phyloP scores from a whole-genome alignment of 768 basidiomycete genomes.

The Naematelia aurantialba region DNA sequence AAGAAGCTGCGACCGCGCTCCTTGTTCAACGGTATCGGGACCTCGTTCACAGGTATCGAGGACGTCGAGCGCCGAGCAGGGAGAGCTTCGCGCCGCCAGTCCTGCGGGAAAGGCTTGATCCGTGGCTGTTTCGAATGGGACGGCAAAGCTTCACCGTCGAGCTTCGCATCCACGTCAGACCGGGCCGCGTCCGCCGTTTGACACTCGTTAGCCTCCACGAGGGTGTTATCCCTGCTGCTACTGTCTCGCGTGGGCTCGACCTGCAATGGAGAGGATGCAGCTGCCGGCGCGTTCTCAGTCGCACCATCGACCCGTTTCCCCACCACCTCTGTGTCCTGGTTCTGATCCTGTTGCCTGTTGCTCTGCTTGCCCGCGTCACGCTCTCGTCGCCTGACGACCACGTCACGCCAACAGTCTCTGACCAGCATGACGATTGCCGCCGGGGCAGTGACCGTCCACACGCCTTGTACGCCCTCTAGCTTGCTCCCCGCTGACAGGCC shows the following conservation, averaged over 20 bases:
- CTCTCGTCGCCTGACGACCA: conserved; percentile 8
- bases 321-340: too few species aligned
- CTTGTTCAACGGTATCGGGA: too few species aligned
- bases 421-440: conserved; percentile 70
- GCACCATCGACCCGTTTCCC: too few species aligned
- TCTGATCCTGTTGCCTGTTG: background rate
- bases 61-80: too few species aligned
- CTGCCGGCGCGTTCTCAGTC: too few species aligned
- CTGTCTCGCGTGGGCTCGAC: too few species aligned
- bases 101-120: too few species aligned
- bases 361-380: conserved; percentile 7
- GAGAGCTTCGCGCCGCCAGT: too few species aligned
- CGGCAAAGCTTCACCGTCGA: background rate
- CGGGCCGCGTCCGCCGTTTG: too few species aligned
- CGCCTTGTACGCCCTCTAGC: conserved; percentile 46
- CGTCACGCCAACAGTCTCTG: conserved; percentile 58
- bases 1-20: background rate
- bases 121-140: background rate
- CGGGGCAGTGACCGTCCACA: conserved; percentile 64
- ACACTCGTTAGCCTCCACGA: too few species aligned
- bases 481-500: conserved; percentile 59
- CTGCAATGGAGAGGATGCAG: too few species aligned
- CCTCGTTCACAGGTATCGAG: background rate
- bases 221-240: background rate
- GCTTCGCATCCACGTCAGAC: background rate